Evolutionary conservation across 129 eudicot species (phyloP), one percentile per base, ranked within the genome.

Genomic region (Kitagawia praeruptora): DNA sequence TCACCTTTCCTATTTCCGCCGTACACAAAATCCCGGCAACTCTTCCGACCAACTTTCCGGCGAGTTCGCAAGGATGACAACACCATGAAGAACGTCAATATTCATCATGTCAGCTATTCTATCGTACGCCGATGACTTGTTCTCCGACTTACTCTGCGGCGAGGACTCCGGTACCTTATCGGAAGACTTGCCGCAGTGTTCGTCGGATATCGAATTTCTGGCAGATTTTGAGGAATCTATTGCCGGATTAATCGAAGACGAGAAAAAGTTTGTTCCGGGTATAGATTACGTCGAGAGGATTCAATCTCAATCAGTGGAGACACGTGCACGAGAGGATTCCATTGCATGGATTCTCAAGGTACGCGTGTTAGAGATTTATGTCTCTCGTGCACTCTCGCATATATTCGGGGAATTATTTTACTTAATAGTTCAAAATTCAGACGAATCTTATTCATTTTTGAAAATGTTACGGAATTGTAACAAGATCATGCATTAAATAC

Each of bases 271-370:
- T 78, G 85, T 84, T 72, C 87, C 88, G 16, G 87, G 89, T 28
- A 74, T 74, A 80, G 93, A 87, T 80, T 86, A 86, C n/a, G 83
- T 84, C 21, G 87, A 83, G 72, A 75, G 82, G 63, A 79, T 86
- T 84, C 91, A 77, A 18, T 78, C 94, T 14, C 88, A 86, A 25
- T 75, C 90, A 51, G 80, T 88, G 18, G 96, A 94, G 34, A 87
- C 91, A 8, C 88, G 96, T 18, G 87, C 93, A 74, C 87, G 98
- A 75, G 86, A 86, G n/a, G 88, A 88, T 74, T 89, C 97, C 19
- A 88, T 91, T 80, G 89, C 92, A 75, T 94, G 98, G 98, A 94
- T 94, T 78, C 92, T 94, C 44, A 94, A 94, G 98, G 98, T 91
- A 88, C 6, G 0, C 25, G 0, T 21, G 3, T 45, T 71, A 66